Evolutionary conservation across 2,329 filamentous ascomycete species (phyloP).

Genomic region (Monilinia polystroma): DNA sequence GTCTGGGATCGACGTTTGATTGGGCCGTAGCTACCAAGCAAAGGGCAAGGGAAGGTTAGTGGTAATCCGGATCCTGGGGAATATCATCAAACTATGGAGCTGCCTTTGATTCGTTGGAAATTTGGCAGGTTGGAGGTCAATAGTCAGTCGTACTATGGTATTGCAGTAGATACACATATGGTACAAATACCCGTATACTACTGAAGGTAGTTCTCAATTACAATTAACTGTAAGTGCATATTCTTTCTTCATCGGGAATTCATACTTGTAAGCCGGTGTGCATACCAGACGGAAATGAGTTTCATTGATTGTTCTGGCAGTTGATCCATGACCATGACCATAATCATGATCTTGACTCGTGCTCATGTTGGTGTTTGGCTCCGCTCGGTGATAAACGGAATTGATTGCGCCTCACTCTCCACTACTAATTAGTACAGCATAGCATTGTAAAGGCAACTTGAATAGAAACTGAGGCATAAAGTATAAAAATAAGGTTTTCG

Average conservation of each 20-base stretch:
- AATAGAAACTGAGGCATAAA: no score
- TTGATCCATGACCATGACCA: not conserved
- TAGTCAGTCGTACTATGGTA: no score
- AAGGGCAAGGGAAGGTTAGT: not conserved
- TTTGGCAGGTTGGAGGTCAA: not conserved
- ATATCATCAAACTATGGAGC: not conserved
- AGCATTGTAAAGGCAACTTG: no score
- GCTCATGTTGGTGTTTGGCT: not conserved
- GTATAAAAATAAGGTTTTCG: no score
- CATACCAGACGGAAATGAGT: no score
- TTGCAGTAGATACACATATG: no score
- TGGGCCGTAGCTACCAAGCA: no score
- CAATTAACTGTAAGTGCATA: no score
- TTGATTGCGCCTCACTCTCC: not conserved
- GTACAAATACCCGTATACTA: no score
- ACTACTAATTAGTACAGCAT: not conserved
- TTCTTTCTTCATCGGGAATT: not conserved
- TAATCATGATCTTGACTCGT: not conserved
- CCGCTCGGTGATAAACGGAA: not conserved
- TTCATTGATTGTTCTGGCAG: not conserved
- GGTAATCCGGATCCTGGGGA: not conserved
- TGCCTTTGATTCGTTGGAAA: not conserved
- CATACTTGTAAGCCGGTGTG: not conserved
- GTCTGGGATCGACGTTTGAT: no score
- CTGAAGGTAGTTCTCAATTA: no score